phyloP scores from a whole-genome alignment of 164 flowering plant species.

The Nelumbo lutea region DNA sequence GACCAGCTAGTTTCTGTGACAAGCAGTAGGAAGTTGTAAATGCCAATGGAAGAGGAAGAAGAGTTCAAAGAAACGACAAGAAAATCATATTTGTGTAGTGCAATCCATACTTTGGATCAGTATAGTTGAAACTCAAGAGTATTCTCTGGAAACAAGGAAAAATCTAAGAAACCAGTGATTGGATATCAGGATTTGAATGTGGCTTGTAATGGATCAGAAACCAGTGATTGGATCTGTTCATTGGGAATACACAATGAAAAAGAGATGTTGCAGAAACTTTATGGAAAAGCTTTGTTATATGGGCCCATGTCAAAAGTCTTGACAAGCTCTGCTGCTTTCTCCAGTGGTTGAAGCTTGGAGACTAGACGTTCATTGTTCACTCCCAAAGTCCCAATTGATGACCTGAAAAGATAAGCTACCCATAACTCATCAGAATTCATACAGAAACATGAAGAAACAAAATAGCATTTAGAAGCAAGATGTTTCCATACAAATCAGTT shows the following conservation, averaged over 20 bases:
- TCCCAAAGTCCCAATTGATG: neutral
- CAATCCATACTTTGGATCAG: neutral
- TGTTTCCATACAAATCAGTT: too few species aligned
- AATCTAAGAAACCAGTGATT: neutral
- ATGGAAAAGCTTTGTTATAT: neutral
- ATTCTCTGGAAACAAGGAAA: slow-evolving; percentile 6
- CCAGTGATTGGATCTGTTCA: slow-evolving; percentile 3
- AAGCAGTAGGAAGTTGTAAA: slow-evolving; percentile 1
- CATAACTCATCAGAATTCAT: too few species aligned
- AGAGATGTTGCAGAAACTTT: slow-evolving; percentile 4
- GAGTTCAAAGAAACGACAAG: neutral
- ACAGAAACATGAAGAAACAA: too few species aligned
- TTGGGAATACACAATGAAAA: slow-evolving; percentile 5
- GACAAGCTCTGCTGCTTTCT: slow-evolving; percentile 4
- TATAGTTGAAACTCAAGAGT: neutral
- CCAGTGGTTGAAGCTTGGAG: slow-evolving; percentile 3
- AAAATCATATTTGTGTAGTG: too few species aligned
- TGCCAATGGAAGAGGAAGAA: neutral
- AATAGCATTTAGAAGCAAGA: too few species aligned
- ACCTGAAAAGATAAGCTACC: neutral
- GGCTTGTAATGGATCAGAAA: slow-evolving; percentile 1
- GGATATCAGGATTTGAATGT: neutral
- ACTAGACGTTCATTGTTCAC: slow-evolving; percentile 9
- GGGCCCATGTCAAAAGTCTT: slow-evolving; percentile 10
- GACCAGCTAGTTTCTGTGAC: slow-evolving; percentile 7